A percentile compares a stretch with the other conserved stretches of the same genome.
Conservation (phyloP, 768 basidiomycete genomes). For the Boletus reticuloceps region DNA sequence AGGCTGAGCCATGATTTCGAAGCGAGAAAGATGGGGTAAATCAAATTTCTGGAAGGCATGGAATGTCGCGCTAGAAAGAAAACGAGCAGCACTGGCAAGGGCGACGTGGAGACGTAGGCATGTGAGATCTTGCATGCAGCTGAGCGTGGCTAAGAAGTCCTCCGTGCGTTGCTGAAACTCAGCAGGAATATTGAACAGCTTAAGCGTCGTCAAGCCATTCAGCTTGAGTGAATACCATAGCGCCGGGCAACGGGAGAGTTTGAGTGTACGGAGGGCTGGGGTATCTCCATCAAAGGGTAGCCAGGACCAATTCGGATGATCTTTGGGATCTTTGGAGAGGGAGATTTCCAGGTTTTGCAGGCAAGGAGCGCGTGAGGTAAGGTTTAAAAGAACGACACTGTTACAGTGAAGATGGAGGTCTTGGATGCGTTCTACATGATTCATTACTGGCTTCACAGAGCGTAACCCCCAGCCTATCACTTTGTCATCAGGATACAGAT, state of each 20-base stretch:
- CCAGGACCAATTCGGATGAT: no score
- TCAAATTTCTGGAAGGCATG: neutral
- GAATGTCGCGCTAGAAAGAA: neutral
- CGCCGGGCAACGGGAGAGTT: neutral
- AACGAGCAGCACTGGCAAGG: conserved; percentile 15
- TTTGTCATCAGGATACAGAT: neutral
- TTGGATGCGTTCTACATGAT: conserved; percentile 1
- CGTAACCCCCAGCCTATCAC: no score
- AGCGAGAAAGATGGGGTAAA: conserved; percentile 6
- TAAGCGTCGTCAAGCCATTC: conserved; percentile 35
- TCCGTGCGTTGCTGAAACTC: conserved; percentile 24
- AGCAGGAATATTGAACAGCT: conserved; percentile 24
- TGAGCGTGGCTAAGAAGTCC: conserved; percentile 33
- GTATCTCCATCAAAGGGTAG: neutral
- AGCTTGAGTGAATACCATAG: neutral
- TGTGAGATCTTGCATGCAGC: conserved; percentile 33
- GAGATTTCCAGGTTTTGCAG: neutral
- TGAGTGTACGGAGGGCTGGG: neutral
- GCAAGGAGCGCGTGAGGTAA: neutral
- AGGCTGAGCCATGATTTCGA: neutral
- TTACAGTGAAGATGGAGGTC: neutral
- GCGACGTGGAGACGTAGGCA: conserved; percentile 31
- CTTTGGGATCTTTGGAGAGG: no score
- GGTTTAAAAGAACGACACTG: neutral
- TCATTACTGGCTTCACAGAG: neutral